These are phyloP conservation scores for Syzygium malaccense DNA, from an alignment of 441 rosid genomes.

Conservation along the genomic window DNA sequence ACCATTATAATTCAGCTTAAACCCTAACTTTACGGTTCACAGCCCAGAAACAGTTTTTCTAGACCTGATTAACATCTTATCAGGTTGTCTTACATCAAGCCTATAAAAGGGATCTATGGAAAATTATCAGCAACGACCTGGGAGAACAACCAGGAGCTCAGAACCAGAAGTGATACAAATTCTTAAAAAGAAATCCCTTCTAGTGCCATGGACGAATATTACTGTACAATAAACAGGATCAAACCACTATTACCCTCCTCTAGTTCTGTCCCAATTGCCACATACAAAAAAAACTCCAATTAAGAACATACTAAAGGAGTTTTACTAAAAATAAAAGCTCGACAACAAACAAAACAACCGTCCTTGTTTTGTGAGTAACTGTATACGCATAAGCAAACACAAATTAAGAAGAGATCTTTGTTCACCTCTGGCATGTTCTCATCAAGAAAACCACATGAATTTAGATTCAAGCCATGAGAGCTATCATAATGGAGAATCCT, in stretches of 20 bases:
- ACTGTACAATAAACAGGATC: background rate
- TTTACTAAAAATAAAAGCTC: background rate
- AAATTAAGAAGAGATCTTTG: conserved; percentile 10
- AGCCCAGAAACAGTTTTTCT: background rate
- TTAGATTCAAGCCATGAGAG: conserved; percentile 38
- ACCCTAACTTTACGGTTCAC: background rate
- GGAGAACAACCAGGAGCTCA: background rate
- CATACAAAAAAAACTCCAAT: background rate
- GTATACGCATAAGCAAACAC: background rate
- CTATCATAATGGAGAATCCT: conserved; percentile 70
- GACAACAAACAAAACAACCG: background rate
- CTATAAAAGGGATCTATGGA: background rate
- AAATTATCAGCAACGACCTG: background rate
- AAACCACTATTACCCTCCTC: background rate
- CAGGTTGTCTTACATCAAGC: background rate
- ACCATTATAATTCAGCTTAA: background rate
- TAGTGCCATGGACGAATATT: background rate
- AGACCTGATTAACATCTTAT: background rate
- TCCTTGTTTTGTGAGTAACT: background rate
- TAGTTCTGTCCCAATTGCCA: background rate
- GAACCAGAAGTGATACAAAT: background rate
- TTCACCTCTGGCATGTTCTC: conserved; percentile 70
- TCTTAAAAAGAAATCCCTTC: background rate
- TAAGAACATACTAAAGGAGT: background rate
- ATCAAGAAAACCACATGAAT: conserved; percentile 36